Base-by-base conservation (phyloP, 108 stramenopile genomes). In the Cyclotella atomus region DNA sequence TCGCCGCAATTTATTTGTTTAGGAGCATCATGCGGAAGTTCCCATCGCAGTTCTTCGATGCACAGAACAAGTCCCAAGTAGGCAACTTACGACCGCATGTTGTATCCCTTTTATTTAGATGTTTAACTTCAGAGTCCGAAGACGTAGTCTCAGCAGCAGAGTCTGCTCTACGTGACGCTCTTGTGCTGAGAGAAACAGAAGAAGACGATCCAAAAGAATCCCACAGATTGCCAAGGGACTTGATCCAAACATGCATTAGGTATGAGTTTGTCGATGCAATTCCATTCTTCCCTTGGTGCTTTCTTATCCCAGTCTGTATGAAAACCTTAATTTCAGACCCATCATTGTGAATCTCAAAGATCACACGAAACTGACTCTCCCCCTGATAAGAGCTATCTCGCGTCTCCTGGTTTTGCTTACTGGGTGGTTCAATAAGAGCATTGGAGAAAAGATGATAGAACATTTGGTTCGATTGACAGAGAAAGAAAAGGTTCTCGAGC, bases 371-470 rank as follows among this genome's bases (percentile, higher is more conserved):
- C 77, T 95, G 15, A 85, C 89, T 9, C 71, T 89, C 14, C 82
- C 84, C 17, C 81, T 92, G 15, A 70, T 95, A 3, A 77, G 89
- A 24, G 93, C 91, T 25, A 71, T 95, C 6, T 83, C 89, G 20
- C 78, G 83, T 45, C 77, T 95, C 15, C 70, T 95, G 24, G 80
- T 87, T 1, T 75, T 95, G 15, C 81, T 95, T 23, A 81, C 89
- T n/a, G 79, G 88, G 9, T 92, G 91, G 93, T 95, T 95, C 69
- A 95, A 91, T 71, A 89, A 87, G 47, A 88, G 91, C 0, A 68
- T 95, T 8, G 93, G 93, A 3, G 93, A 95, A 59, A 95, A 95
- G 54, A 41, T 95, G 65, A 69, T 95, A 12, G 93, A 95, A 67
- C 93, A 95, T 64, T 62, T 95, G 21, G 81, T 89, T 70, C 85